Conservation (phyloP, 1,284 basidiomycete species). For the Cryptococcus sp. region DNA sequence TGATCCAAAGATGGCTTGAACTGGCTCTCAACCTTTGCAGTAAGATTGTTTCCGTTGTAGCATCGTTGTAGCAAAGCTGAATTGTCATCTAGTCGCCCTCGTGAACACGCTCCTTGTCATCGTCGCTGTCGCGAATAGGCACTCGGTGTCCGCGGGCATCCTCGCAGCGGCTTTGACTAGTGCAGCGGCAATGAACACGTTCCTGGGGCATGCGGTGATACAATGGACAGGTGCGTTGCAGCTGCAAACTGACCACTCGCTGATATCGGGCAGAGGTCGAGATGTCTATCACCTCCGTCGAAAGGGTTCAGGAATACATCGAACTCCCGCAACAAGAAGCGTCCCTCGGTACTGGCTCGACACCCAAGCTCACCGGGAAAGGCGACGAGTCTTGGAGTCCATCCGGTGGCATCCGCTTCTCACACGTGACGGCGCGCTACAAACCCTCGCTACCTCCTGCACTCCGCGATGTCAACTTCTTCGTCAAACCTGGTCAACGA, state of each 20-base stretch:
- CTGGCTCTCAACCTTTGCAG: constrained; percentile 19
- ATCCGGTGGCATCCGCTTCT: constrained; percentile 48
- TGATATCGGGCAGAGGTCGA: constrained; percentile 19
- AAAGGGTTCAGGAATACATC: constrained; percentile 83
- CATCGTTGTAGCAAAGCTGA: background rate
- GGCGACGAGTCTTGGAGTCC: constrained; percentile 61
- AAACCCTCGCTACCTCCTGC: constrained; percentile 51
- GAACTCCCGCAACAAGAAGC: constrained; percentile 69
- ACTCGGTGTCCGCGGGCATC: constrained; percentile 18
- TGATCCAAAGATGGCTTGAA: constrained; percentile 24
- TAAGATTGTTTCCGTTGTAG: background rate
- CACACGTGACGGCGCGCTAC: constrained; percentile 50
- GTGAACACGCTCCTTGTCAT: constrained; percentile 24
- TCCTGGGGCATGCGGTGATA: constrained; percentile 8
- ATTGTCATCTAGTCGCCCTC: constrained; percentile 3
- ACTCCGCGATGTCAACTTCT: constrained; percentile 53
- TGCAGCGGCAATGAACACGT: constrained; percentile 9
- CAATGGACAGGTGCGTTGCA: constrained; percentile 20
- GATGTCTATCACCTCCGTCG: constrained; percentile 65
- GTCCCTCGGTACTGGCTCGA: constrained; percentile 58
- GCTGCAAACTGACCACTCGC: background rate
- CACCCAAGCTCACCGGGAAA: constrained; percentile 1
- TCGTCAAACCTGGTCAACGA: constrained; percentile 51
- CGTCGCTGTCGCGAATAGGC: constrained; percentile 17
- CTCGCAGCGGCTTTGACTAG: constrained; percentile 24